A percentile compares a stretch with the other conserved stretches of the same genome.
These are phyloP conservation scores for Kwoniella pini DNA, from an alignment of 768 basidiomycete species.

Conservation along the genomic window DNA sequence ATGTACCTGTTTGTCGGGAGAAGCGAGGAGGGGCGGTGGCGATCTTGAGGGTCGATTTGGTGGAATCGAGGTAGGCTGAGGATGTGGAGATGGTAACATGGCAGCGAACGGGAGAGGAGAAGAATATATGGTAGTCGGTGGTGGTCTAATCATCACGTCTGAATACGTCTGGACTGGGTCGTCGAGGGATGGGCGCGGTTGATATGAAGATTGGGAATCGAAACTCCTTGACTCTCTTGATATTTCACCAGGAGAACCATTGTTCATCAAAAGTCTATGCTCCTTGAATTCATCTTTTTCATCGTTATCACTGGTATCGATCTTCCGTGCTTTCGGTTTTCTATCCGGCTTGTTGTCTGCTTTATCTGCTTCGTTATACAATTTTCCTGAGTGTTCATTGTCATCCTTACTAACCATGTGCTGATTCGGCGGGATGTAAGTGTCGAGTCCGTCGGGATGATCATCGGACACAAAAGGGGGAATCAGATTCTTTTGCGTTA, in stretches of 20 bases:
- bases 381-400: neutral
- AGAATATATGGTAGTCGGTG: neutral
- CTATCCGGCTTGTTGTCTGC: too few species aligned
- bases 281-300: conserved; percentile 8
- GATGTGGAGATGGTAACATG: neutral
- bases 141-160: neutral
- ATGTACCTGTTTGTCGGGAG: neutral
- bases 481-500: conserved; percentile 23
- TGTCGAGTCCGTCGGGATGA: conserved; percentile 16
- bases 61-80: neutral
- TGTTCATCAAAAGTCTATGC: neutral
- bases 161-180: too few species aligned
- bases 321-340: neutral
- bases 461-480: conserved; percentile 23
- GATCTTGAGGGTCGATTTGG: neutral
- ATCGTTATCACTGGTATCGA: neutral
- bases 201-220: too few species aligned
- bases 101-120: neutral
- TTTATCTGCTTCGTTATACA: too few species aligned
- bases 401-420: conserved; percentile 5
- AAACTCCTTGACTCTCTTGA: too few species aligned
- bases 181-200: too few species aligned
- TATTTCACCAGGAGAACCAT: too few species aligned
- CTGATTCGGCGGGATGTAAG: conserved; percentile 30
- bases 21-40: too few species aligned